Evolutionary conservation across 78 protist species (phyloP).

Genomic region (Protostelium mycophagum): DNA sequence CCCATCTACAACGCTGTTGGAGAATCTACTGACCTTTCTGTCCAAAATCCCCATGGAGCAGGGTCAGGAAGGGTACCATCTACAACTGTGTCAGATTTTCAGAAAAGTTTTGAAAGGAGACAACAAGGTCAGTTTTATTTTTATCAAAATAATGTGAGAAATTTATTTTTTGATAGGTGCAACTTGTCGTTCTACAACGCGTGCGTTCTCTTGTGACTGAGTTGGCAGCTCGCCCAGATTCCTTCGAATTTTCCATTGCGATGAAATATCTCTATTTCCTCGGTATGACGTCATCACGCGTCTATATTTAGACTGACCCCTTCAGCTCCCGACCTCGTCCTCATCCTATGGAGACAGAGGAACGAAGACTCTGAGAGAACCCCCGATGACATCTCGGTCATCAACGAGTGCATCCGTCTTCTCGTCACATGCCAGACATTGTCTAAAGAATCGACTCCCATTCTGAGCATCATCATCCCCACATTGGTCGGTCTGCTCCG

Average conservation of each 20-base stretch:
- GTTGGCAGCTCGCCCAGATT: not conserved
- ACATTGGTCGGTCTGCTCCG: not conserved
- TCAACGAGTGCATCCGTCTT: not conserved
- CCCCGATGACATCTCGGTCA: not conserved
- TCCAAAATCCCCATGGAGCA: not conserved
- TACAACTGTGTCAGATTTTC: not conserved
- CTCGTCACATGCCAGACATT: not conserved
- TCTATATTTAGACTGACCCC: too few species aligned
- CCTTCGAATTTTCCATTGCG: not conserved
- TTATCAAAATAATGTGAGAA: not conserved
- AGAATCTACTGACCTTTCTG: not conserved
- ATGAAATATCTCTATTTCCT: not conserved
- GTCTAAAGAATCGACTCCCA: not conserved
- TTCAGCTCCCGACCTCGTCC: not conserved
- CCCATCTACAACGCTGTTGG: not conserved
- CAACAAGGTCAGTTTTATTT: not conserved
- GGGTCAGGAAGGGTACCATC: not conserved
- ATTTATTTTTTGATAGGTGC: too few species aligned
- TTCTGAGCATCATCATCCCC: not conserved
- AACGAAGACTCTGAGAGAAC: not conserved
- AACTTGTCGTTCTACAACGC: not conserved
- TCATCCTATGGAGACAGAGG: not conserved
- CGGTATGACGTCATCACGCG: not conserved
- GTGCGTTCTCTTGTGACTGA: not conserved
- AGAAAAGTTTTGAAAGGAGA: not conserved